Evolutionary conservation across 2,329 filamentous ascomycete species (phyloP), one percentile per base, ranked within the genome.

Genomic region (Torrubiella hemipterigena): DNA sequence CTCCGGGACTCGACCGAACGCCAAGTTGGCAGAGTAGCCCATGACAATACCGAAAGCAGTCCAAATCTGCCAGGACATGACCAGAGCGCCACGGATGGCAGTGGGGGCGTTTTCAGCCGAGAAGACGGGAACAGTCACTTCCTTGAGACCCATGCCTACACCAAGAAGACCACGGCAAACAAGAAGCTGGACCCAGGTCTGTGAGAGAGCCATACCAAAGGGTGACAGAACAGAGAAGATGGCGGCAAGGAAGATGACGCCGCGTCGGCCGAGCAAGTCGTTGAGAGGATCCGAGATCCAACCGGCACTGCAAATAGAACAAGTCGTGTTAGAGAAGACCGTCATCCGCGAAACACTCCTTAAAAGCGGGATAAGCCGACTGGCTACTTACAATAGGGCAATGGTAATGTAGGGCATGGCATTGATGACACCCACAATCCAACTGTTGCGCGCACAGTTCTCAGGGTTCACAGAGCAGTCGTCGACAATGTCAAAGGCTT

Each of bases 211-310:
- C 40, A 66, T 70, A 16, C 75, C 74, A 40, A 81, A 69, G 2
- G 72, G 68, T 2, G 74, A 56, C 9, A 77, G 43, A 2, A 79
- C 53, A 41, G 70, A 78, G 47, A 81, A 76, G 41, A 77, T 54
- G 10, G 69, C 72, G 6, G 67, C 65, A 27, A 77, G 48, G 46
- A 79, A 80, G 37, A 81, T 81, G 27, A 71, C 68, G 9, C 74
- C 72, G 31, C 74, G 68, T 23, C 76, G 72, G 22, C 73, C 75
- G 17, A 74, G 42, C 9, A 54, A 54, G 24, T 68, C 54, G 43
- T 81, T 81, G 10, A 73, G 42, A 1, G 74, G 73, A 32, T 78
- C 73, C 0, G 73, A 74, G 6, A 75, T 52, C 73, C 73, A 77
- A 35, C 67, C 65, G 15, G 68, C 69, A 42, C 61, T 65, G 29